Conservation (phyloP, 768 basidiomycete species). For the Asterophora lycoperdoides region DNA sequence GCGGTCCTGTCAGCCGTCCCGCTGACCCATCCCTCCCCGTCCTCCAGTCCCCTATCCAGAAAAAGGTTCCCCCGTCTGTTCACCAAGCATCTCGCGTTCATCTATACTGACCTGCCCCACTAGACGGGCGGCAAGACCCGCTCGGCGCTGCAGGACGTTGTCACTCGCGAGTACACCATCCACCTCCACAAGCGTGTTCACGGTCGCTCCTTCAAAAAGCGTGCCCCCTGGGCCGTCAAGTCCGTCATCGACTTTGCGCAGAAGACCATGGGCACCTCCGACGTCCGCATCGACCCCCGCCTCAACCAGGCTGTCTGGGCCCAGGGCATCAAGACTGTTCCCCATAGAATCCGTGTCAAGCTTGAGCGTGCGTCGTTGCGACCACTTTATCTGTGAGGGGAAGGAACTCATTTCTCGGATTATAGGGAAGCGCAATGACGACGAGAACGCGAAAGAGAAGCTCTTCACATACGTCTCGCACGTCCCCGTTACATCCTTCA, state of each 20-base stretch:
- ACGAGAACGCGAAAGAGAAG: conserved; percentile 98
- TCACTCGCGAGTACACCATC: conserved; percentile 98
- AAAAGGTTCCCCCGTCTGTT: conserved; percentile 49
- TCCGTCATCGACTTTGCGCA: conserved; percentile 88
- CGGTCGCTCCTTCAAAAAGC: conserved; percentile 94
- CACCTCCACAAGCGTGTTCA: conserved; percentile 95
- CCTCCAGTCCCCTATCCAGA: conserved; percentile 47
- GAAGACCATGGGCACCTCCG: conserved; percentile 93
- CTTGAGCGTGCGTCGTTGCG: conserved; percentile 66
- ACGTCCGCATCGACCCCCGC: conserved; percentile 92
- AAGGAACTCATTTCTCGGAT: conserved; percentile 3
- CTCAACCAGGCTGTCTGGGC: conserved; percentile 97
- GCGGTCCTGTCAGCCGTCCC: conserved; percentile 4
- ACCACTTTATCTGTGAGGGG: neutral
- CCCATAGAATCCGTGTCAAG: conserved; percentile 87
- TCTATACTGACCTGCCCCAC: neutral
- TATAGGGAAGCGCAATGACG: conserved; percentile 95
- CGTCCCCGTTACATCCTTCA: conserved; percentile 76
- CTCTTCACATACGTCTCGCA: conserved; percentile 88
- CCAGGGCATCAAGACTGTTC: conserved; percentile 90
- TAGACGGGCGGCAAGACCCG: conserved; percentile 85
- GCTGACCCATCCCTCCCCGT: conserved; percentile 1
- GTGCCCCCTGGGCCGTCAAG: conserved; percentile 95
- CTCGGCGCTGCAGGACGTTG: conserved; percentile 96
- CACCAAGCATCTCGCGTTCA: neutral